These are phyloP conservation scores for Diplosphaera chodatii DNA, from an alignment of 139 green algal species.

Conservation along the genomic window DNA sequence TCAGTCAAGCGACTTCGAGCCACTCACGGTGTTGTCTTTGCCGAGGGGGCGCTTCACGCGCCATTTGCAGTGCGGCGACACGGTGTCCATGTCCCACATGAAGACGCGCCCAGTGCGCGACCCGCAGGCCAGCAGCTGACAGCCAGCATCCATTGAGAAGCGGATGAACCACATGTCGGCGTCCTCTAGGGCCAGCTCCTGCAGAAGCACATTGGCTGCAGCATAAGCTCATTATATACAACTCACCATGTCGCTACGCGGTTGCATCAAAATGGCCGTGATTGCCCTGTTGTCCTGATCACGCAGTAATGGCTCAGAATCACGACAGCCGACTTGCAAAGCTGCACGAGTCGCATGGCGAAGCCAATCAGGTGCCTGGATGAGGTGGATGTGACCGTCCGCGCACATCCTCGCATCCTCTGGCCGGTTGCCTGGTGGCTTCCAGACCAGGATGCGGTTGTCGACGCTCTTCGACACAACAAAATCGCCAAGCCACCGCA, in stretches of 20 bases:
- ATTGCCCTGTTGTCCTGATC: too few species aligned
- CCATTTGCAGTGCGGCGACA: conserved; percentile 5
- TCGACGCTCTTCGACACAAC: conserved; percentile 63
- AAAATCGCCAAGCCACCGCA: conserved; percentile 68
- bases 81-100: conserved; percentile 31
- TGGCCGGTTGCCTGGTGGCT: conserved; percentile 1
- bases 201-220: too few species aligned
- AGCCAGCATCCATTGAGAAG: conserved; percentile 46
- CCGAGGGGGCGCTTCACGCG: conserved; percentile 8
- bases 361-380: too few species aligned
- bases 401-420: background rate
- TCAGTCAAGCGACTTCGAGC: background rate
- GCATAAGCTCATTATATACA: too few species aligned
- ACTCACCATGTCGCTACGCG: too few species aligned
- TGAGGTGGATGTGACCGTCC: conserved; percentile 11
- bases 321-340: too few species aligned
- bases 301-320: too few species aligned
- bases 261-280: too few species aligned
- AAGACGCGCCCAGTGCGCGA: conserved; percentile 38
- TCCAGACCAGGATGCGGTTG: conserved; percentile 47
- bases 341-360: too few species aligned
- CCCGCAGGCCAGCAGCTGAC: conserved; percentile 48
- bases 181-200: conserved; percentile 49
- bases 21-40: background rate
- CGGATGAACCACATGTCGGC: conserved; percentile 65